Evolutionary conservation across 75 land plant species (phyloP).

Genomic region (Pinus tabuliformis): DNA sequence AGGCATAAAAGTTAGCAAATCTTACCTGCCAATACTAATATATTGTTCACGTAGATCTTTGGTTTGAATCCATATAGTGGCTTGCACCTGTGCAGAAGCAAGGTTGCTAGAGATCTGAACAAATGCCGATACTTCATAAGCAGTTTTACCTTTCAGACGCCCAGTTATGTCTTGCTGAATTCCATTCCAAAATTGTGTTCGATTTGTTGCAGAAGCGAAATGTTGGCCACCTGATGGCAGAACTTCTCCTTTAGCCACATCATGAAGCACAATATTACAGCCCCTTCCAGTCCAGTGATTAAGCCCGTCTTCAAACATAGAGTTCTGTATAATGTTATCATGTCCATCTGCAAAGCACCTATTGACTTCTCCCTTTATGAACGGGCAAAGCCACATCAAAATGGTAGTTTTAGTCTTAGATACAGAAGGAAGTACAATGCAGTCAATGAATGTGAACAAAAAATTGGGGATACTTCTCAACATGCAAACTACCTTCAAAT

Average conservation of each 20-base stretch:
- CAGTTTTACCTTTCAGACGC: slow-evolving; percentile 54
- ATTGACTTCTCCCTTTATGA: slow-evolving; percentile 8
- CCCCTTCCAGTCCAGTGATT: slow-evolving; percentile 76
- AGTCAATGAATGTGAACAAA: background rate
- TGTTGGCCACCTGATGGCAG: slow-evolving; percentile 50
- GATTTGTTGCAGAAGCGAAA: slow-evolving; percentile 67
- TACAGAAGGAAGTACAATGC: slow-evolving; percentile 9
- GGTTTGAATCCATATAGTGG: slow-evolving; percentile 65
- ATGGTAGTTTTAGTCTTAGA: slow-evolving; percentile 3
- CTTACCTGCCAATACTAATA: slow-evolving; percentile 75
- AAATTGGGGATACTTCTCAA: background rate
- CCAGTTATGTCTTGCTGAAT: slow-evolving; percentile 94
- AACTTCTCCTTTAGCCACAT: slow-evolving; percentile 45
- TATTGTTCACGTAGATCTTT: slow-evolving; percentile 64
- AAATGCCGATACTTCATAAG: slow-evolving; percentile 63
- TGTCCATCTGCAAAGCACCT: slow-evolving; percentile 17
- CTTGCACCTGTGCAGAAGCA: slow-evolving; percentile 54
- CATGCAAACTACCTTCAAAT: slow-evolving; percentile 5
- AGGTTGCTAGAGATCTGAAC: slow-evolving; percentile 69
- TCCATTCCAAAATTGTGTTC: slow-evolving; percentile 86
- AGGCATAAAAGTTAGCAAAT: background rate
- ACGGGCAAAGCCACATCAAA: background rate
- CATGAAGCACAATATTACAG: slow-evolving; percentile 59
- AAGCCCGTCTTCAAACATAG: slow-evolving; percentile 68
- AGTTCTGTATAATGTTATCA: slow-evolving; percentile 50